Evolutionary conservation across 208 protist genomes (phyloP), one percentile per base, ranked within the genome.

Genomic region (Acanthamoeba culbertsoni): DNA sequence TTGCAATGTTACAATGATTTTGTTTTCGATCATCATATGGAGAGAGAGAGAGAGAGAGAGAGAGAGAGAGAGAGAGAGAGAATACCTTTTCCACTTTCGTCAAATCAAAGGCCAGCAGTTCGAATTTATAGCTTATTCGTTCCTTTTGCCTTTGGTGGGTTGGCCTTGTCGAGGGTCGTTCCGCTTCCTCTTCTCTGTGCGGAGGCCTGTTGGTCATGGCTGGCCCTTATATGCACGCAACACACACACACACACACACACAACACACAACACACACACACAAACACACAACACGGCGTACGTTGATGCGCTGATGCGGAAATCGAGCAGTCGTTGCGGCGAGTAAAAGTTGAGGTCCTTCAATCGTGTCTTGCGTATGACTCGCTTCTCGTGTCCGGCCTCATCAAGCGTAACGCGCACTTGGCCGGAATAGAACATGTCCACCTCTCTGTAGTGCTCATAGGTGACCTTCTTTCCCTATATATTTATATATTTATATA

Each of bases 61-160:
- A 31, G 12, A 75, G 20, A 31, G 20, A 16, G 28, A n/a, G 14
- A 14, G 35, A 31, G 14, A 75, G 65, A 35, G 14, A 31, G 14
- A n/a, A 75, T 40, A 62, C 2, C 77, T 63, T 53, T 33, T 86
- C 46, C 16, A 86, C 77, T 33, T 86, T 86, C 0, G 77, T 86
- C 33, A 86, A 46, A 46, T 86, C 77, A 28, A 86, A 86, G 14
- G 77, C 53, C 14, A 63, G 59, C 48, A 86, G 20, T 46, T 86
- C 77, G 37, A 86, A 86, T 2, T 12, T 7, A 46, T 86, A 86
- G 37, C 46, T 63, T 1, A 86, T 86, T 31, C 77, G 42, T 33
- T 86, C 77, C 77, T 86, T 86, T 16, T 86, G 26, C 31, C 77
- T 33, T 31, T 86, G 23, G n/a, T 86, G 77, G 31, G 28, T 37